Evolutionary conservation across 2,329 filamentous ascomycete species (phyloP), one percentile per base, ranked within the genome.

Genomic region (Colletotrichum costaricense): DNA sequence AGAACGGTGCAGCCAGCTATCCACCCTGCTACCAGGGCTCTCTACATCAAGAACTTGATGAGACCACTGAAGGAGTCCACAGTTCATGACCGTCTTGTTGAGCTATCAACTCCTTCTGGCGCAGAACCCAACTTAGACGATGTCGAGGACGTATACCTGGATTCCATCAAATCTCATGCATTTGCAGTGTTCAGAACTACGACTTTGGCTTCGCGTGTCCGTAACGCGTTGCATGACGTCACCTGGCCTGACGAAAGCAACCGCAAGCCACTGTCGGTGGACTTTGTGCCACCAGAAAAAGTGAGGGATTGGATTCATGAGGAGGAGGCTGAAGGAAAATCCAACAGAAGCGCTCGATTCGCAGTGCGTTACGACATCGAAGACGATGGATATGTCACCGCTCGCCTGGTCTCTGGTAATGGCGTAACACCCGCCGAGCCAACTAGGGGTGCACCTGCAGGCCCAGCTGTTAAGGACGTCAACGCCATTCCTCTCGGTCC

Each of bases 11-110:
- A 82, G 28, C 91, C 92, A 7, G 88, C 94, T 0, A 83, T 92
- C 46, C 94, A 97, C 81, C 89, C 90, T 26, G 91, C 93, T 5
- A 96, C 95, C 3, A 84, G 90, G 38, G 93, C 94, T 19, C 86
- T 98, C 59, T 98, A 98, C 84, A 97, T 98, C 77, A 92, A 93
- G 81, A 93, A 98, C 78, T 90, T 98, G 67, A 95, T 97, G 91
- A 92, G 96, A 59, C 95, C 97, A 11, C 86, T 98, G 26, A 93
- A 94, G 72, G 89, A 91, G 0, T 84, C 86, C 30, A 86, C 87
- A 22, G 88, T 98, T 1, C 90, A 90, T 77, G 87, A 89, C 1
- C 91, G 98, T 79, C 87, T 98, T 5, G 80, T 89, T 56, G 84
- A 88, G 7, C 88, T 98, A 54, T 94, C 94, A 2, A 87, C 91